Conservation (phyloP, 805 yeast species). For the Kuraishia capsulata region DNA sequence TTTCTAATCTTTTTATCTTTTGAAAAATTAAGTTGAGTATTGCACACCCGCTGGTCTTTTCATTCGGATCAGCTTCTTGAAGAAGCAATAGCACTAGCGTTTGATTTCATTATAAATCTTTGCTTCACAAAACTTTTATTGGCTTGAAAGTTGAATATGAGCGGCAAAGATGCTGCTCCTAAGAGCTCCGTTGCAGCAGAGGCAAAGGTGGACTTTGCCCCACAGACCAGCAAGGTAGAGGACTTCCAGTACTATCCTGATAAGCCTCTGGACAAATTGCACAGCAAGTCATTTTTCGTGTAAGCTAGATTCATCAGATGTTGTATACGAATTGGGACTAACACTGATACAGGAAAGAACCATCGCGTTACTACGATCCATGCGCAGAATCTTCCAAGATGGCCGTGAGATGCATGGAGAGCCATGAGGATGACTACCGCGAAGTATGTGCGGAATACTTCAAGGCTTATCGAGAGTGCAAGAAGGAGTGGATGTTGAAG, state of each 20-base stretch:
- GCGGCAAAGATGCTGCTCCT: too few relatives aligned
- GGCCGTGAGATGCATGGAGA: conserved; percentile 75
- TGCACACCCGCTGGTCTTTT: too few relatives aligned
- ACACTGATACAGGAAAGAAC: conserved; percentile 41
- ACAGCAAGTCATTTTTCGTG: conserved; percentile 57
- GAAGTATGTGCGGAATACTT: conserved; percentile 71
- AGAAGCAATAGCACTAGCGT: too few relatives aligned
- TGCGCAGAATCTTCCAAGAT: conserved; percentile 85
- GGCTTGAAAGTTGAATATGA: too few relatives aligned
- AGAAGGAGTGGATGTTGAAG: conserved; percentile 53
- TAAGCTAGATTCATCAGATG: conserved; percentile 3
- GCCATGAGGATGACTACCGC: conserved; percentile 62
- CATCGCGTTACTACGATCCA: conserved; percentile 86
- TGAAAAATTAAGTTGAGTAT: too few relatives aligned
- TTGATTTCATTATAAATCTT: too few relatives aligned
- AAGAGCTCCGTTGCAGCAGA: too few relatives aligned
- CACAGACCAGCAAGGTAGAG: conserved; percentile 38
- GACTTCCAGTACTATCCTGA: conserved; percentile 76
- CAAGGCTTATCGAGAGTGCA: conserved; percentile 89
- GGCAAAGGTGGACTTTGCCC: conserved; percentile 39
- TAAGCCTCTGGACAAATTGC: conserved; percentile 64
- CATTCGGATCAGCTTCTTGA: too few relatives aligned
- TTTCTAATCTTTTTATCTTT: too few relatives aligned
- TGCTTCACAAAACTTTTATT: too few relatives aligned
- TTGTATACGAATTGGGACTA: not conserved